A percentile compares a stretch with the other conserved stretches of the same genome.
Evolutionary conservation across 441 rosid genomes (phyloP).

Genomic region (Corymbia calophylla): DNA sequence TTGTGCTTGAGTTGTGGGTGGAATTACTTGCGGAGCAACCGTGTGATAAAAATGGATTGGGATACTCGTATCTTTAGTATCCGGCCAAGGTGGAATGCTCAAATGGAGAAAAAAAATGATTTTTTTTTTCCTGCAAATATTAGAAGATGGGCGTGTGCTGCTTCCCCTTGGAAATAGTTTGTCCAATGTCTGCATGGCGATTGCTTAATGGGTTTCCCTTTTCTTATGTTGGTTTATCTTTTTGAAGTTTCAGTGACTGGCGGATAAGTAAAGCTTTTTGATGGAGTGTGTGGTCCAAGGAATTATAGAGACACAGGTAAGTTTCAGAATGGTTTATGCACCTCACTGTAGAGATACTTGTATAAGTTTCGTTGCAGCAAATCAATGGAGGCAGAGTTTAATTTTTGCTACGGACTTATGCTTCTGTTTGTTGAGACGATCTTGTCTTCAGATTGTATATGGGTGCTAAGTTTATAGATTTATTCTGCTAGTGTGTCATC

Average conservation of each 20-base stretch:
- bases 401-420: neutral
- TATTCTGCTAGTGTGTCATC: neutral
- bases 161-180: neutral
- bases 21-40: neutral
- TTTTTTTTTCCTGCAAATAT: neutral
- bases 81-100: neutral
- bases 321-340: neutral
- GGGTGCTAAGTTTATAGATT: neutral
- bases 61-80: neutral
- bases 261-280: neutral
- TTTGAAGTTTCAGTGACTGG: neutral
- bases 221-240: neutral
- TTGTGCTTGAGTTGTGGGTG: neutral
- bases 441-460: neutral
- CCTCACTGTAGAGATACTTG: neutral
- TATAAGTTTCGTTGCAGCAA: neutral
- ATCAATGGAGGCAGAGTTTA: neutral
- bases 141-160: neutral
- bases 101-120: neutral
- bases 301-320: slow-evolving; percentile 81
- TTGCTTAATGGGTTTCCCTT: neutral
- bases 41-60: neutral
- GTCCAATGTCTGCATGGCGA: neutral
- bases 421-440: neutral
- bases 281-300: slow-evolving; percentile 96